Evolutionary conservation across 768 basidiomycete genomes (phyloP).

Genomic region (Pholiota conissans): DNA sequence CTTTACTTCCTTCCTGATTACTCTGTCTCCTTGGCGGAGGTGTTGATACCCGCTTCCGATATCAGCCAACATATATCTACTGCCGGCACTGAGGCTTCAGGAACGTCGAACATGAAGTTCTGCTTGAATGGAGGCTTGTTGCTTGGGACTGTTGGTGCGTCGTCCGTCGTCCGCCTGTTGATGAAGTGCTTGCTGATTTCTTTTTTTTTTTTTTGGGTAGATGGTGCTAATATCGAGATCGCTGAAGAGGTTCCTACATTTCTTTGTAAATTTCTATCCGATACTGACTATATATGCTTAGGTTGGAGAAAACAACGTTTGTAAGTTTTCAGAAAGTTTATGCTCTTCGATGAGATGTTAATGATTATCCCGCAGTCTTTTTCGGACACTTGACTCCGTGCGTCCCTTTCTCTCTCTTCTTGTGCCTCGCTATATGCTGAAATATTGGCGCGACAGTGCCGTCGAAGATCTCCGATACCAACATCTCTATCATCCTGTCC

Average conservation of each 20-base stretch:
- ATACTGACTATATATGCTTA: constrained; percentile 2
- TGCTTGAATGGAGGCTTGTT: constrained; percentile 89
- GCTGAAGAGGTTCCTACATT: constrained; percentile 64
- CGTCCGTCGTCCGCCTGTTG: not conserved
- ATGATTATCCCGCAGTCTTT: constrained; percentile 58
- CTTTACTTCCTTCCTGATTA: constrained; percentile 98
- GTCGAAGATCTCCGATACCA: constrained; percentile 87
- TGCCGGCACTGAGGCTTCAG: constrained; percentile 90
- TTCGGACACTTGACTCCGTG: constrained; percentile 84
- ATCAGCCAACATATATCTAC: constrained; percentile 97
- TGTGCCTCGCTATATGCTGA: not conserved
- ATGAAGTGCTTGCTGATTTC: not conserved
- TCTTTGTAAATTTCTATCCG: not conserved
- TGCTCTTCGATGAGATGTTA: not conserved
- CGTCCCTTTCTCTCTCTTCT: constrained; percentile 14
- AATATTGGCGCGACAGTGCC: constrained; percentile 33
- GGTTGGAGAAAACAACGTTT: constrained; percentile 89
- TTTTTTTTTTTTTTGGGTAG: constrained; percentile 28
- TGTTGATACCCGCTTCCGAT: constrained; percentile 90
- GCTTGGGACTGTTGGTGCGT: constrained; percentile 74
- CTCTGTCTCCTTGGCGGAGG: constrained; percentile 78
- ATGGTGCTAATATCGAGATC: constrained; percentile 97
- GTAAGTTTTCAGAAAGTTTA: constrained; percentile 45
- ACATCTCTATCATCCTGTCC: constrained; percentile 80
- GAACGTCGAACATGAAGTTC: constrained; percentile 88